Base-by-base conservation (phyloP, 345 rosid species). In the Lumnitzera racemosa region DNA sequence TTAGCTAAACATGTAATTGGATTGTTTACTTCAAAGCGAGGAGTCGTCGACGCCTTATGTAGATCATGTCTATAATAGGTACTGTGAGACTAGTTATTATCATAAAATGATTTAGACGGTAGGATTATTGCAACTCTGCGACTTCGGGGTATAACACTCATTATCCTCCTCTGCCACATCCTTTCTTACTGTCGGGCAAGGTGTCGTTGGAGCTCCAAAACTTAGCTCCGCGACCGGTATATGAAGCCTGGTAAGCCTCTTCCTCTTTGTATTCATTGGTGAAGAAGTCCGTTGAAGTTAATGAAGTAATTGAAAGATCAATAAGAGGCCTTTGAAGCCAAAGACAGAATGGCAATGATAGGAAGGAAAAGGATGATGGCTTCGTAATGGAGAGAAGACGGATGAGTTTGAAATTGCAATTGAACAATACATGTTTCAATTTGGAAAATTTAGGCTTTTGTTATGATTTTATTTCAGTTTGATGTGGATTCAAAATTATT, bases 381-480 rank as follows among this genome's bases (percentile, higher is more conserved):
- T 64, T 2, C 63, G 46, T 13, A 92, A 78, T 2, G 96, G 89
- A 0, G 96, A 91, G 71, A 89, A 91, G 15, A 83, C 92, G 36
- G 95, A 94, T 4, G 96, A 89, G 36, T 68, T 89, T 2, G 88
- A 71, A 4, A 85, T 80, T 3, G 94, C 94, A 24, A 92, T 72
- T 0, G 91, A 81, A 58, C 89, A 86, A 56, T 90, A 77, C 98
- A 89, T 89, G 11, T 58, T 51, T 13, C 23, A 5, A 50, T 47
- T 48, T 16, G 24, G 46, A 3, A 46, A 58, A 51, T 59, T 20
- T 66, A 15, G 53, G 47, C 14, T 53, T 56, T 46, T 57, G 24
- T n/a, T 51, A 5, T 29, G 13, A 3, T 46, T 11, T 2, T n/a
- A 16, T 23, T 31, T 16, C 12, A 1, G 3, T 55, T 20, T 9